Conservation (phyloP, 2,329 filamentous ascomycete genomes). For the Ophiognomonia clavigignenti-juglandacearum region DNA sequence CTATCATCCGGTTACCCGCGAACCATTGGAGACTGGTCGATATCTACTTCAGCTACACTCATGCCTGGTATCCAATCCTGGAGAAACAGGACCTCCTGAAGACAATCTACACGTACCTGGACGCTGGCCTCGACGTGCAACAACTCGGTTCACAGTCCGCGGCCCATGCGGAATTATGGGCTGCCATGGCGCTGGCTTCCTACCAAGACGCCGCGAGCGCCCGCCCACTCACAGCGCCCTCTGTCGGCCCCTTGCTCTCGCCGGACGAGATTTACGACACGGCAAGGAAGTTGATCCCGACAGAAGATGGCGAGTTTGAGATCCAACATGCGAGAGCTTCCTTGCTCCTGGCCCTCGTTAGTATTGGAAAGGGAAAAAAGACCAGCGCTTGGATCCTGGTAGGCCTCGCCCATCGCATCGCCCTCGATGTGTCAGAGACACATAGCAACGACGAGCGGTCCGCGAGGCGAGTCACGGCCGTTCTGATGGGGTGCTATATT, state of each 20-base stretch:
- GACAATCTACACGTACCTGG: slow-evolving; percentile 38
- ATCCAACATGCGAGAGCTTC: slow-evolving; percentile 51
- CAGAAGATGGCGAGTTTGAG: slow-evolving; percentile 42
- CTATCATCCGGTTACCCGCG: slow-evolving; percentile 35
- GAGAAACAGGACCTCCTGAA: slow-evolving; percentile 59
- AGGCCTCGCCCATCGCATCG: slow-evolving; percentile 56
- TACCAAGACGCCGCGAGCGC: slow-evolving; percentile 41
- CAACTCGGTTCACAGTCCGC: slow-evolving; percentile 23
- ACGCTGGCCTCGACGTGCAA: slow-evolving; percentile 25
- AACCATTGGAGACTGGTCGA: slow-evolving; percentile 61
- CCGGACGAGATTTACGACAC: slow-evolving; percentile 43
- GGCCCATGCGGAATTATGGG: slow-evolving; percentile 56
- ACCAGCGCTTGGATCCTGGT: slow-evolving; percentile 59
- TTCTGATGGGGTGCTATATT: slow-evolving; percentile 52
- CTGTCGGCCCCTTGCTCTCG: slow-evolving; percentile 20
- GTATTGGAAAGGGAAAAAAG: slow-evolving; percentile 54
- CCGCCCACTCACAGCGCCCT: slow-evolving; percentile 9
- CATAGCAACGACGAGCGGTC: slow-evolving; percentile 11
- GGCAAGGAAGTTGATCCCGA: slow-evolving; percentile 44
- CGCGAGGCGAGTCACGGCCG: slow-evolving; percentile 22
- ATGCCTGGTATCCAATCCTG: slow-evolving; percentile 71
- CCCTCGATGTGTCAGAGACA: slow-evolving; percentile 27
- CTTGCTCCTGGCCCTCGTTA: slow-evolving; percentile 56
- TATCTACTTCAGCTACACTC: slow-evolving; percentile 70
- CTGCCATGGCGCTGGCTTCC: slow-evolving; percentile 52